Base-by-base conservation (phyloP, 2,329 filamentous ascomycete species). In the Fusarium redolens region DNA sequence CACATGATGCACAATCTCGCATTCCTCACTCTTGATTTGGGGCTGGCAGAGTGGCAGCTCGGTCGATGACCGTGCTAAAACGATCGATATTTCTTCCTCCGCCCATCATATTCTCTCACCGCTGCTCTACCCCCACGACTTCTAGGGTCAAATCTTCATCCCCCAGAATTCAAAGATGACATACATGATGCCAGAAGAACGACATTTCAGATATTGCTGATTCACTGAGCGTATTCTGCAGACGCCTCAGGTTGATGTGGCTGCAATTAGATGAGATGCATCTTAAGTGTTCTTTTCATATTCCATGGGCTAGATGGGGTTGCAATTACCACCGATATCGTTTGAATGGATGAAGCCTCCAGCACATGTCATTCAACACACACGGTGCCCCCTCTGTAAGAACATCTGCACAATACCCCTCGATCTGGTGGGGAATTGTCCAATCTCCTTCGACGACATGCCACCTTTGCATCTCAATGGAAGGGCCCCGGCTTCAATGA, bases 391-490 rank as follows among this genome's bases (percentile, higher is more conserved):
- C 62, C 64, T 62, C 66, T 62, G 54, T 40, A 65, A 58, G 52
- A 64, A 44, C 64, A 44, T 38, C 40, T 60, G 41, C 70, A 65
- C 38, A 37, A 47, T 73, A 61, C 74, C 73, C 74, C 74, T 78
- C 73, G 76, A 78, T 78, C 73, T 76, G 54, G 76, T 74, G 75
- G 75, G 72, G 75, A 74, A 77, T 76, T 75, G 65, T 59, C 71
- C 75, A 77, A 76, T 78, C 68, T 71, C 44, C 56, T 69, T 72
- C 45, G 33, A 56, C 64, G 70, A 74, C 76, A 78, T 77, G 69
- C 76, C 76, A 78, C 71, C 65, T 71, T 51, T 71, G 65, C 74
- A 74, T 77, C 45, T 69, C 45, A 43, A 61, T 55, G 41, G 58
- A 41, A 63, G 59, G 50, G 58, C 65, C 48, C 44, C 52, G 31